phyloP scores from a whole-genome alignment of 1,284 basidiomycete species.

The Rhodotorula sp. region DNA sequence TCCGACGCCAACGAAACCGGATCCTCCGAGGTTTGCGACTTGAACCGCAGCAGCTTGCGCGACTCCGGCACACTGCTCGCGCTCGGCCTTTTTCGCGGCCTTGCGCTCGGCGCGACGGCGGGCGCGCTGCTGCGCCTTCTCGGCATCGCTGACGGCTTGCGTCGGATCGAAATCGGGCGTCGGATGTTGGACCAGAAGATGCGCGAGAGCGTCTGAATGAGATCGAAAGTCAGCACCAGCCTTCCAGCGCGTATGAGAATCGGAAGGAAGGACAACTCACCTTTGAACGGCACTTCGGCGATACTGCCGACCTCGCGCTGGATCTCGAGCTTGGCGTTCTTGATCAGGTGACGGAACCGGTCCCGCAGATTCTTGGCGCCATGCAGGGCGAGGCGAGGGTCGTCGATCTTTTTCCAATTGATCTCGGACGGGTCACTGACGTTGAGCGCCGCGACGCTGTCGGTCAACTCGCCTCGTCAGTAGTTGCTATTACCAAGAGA shows the following conservation, averaged over 20 bases:
- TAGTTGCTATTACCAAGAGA: neutral
- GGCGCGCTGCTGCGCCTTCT: neutral
- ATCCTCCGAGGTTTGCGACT: neutral
- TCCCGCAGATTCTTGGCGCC: constrained; percentile 35
- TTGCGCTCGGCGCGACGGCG: constrained; percentile 2
- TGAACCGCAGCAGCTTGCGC: neutral
- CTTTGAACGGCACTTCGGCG: neutral
- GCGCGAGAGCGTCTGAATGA: neutral
- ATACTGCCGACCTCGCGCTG: neutral
- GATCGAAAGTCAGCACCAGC: neutral
- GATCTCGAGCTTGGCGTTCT: neutral
- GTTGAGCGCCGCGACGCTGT: constrained; percentile 29
- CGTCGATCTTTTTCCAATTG: constrained; percentile 26
- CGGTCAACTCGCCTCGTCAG: no score
- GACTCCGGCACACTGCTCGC: neutral
- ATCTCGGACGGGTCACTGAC: constrained; percentile 34
- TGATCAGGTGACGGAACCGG: constrained; percentile 25
- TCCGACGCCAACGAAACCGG: neutral
- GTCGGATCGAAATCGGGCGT: neutral
- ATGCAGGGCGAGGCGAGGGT: constrained; percentile 29
- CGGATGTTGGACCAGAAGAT: neutral
- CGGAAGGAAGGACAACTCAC: neutral
- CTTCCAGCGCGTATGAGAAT: no score
- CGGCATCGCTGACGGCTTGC: neutral
- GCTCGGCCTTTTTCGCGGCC: neutral